Evolutionary conservation across 768 basidiomycete genomes (phyloP), one percentile per base, ranked within the genome.

Genomic region (Sporobolomyces pararoseus): DNA sequence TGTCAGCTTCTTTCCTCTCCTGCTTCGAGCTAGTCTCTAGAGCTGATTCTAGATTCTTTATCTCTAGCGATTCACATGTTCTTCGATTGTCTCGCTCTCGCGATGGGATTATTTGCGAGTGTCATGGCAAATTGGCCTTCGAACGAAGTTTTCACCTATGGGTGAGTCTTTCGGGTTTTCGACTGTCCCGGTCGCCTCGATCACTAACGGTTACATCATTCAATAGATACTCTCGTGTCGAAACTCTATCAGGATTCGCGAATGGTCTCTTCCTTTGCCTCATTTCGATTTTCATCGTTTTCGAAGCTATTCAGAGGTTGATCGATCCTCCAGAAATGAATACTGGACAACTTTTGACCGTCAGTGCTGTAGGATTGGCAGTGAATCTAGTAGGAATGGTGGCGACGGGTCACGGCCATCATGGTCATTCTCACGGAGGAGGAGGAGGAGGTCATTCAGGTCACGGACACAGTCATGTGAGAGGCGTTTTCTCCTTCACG

Each of bases 351-450:
- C 83, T 99, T 0, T 80, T 99, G 47, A 82, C 96, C 1, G 89
- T 99, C 60, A 95, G 91, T 70, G 85, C 87, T 6, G 79, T 97
- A 32, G 96, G 96, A 12, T 82, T 99, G 14, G 91, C 83, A 2
- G 92, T 99, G 54, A 99, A 99, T 79, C 81, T 99, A 25, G 98
- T 97, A 75, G 96, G 96, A 44, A 96, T 99, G 92, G 90, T 93
- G 78, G 96, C 96, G 1, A 99, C 96, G 84, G 96, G 96, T 7
- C 75, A 76, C 46, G 74, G 76, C 47, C 73, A 79, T 49, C 75
- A 77, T 60, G 72, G 66, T 2, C 76, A 78, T 58, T 77, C 76
- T 50, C 78, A 79, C 54, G 76, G 75, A 10, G 76, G 67, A 31
- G 67, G 67, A 27, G 68, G 69, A 19, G 66, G 66, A 59, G 55